Evolutionary conservation across 306 rosid genomes (phyloP).

Genomic region (Carpinus viminea): DNA sequence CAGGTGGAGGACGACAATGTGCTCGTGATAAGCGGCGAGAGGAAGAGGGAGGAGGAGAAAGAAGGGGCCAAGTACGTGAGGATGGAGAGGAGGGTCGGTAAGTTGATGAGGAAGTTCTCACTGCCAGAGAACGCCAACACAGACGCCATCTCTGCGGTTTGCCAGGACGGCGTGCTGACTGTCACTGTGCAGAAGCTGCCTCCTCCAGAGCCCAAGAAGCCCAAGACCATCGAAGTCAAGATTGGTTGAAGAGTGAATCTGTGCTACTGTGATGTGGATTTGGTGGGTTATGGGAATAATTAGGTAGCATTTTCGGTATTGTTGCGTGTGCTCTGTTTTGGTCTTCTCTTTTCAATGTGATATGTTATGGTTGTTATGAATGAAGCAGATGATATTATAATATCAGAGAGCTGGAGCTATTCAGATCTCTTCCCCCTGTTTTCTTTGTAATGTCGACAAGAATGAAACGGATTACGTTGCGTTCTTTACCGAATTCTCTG

Average conservation of each 20-base stretch:
- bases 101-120: conserved; percentile 81
- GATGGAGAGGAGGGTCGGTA: conserved; percentile 89
- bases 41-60: conserved; percentile 89
- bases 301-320: neutral
- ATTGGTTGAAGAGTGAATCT: neutral
- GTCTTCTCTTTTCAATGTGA: neutral
- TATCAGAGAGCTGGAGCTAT: too few species aligned
- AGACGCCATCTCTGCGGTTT: conserved; percentile 60
- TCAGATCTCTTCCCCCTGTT: too few species aligned
- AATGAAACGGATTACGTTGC: too few species aligned
- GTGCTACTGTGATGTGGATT: neutral
- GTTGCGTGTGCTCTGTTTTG: neutral
- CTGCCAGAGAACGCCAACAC: conserved; percentile 81
- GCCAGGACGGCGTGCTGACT: conserved; percentile 82
- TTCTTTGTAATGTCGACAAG: too few species aligned
- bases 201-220: conserved; percentile 94
- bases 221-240: conserved; percentile 32
- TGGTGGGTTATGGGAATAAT: neutral
- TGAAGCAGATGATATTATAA: too few species aligned
- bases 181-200: conserved; percentile 80
- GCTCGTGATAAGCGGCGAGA: conserved; percentile 74
- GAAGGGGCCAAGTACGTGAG: conserved; percentile 71
- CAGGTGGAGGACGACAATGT: conserved; percentile 87
- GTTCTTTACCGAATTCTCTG: too few species aligned
- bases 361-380: too few species aligned